Evolutionary conservation across 139 green algal species (phyloP).

Genomic region (Chlamydomonas sp.): DNA sequence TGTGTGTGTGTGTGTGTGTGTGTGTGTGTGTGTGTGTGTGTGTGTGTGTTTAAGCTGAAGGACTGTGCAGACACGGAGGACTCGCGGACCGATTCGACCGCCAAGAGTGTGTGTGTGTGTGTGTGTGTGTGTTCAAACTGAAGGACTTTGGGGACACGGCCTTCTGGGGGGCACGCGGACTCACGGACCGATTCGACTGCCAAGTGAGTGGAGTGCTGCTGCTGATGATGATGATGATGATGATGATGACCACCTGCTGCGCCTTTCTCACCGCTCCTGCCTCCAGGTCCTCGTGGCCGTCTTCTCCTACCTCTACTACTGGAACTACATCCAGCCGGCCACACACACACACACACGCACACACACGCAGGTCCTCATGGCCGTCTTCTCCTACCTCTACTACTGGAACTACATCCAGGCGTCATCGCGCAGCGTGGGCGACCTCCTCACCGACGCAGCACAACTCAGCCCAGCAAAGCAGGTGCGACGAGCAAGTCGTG

Average conservation of each 20-base stretch:
- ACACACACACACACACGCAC: neutral
- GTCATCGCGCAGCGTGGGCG: conserved; percentile 34
- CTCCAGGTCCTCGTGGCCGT: conserved; percentile 90
- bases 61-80: conserved; percentile 92
- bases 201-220: neutral
- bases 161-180: too few species aligned
- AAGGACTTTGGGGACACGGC: too few species aligned
- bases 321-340: conserved; percentile 71
- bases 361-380: conserved; percentile 84
- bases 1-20: too few species aligned
- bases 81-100: conserved; percentile 96
- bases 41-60: neutral
- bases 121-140: neutral
- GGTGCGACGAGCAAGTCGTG: too few species aligned
- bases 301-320: conserved; percentile 93
- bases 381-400: conserved; percentile 92
- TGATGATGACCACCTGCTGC: neutral
- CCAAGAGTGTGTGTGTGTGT: too few species aligned
- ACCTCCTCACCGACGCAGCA: conserved; percentile 41
- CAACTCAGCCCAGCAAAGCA: conserved; percentile 21
- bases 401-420: conserved; percentile 74
- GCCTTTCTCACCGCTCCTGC: too few species aligned
- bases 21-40: too few species aligned
- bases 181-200: neutral
- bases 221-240: neutral